A percentile compares a stretch with the other conserved stretches of the same genome.
These are phyloP conservation scores for Salix suchowensis DNA, from an alignment of 345 rosid genomes.

Conservation along the genomic window DNA sequence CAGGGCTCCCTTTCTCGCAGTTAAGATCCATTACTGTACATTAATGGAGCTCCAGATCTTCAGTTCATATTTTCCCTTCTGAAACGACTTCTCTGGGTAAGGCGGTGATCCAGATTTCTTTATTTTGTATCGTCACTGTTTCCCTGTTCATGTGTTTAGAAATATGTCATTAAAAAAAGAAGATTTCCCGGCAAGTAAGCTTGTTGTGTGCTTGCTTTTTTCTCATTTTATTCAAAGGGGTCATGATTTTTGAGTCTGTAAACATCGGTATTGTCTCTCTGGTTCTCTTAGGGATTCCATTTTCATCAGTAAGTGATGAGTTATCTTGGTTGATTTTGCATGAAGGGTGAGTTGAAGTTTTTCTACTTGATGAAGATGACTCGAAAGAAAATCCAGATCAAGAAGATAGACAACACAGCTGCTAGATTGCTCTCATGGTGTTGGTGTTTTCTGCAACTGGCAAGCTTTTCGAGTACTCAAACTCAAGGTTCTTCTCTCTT, in stretches of 20 bases:
- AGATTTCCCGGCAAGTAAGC: no score
- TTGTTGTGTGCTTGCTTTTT: no score
- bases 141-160: no score
- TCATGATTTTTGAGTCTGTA: no score
- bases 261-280: not conserved
- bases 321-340: not conserved
- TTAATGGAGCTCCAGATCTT: no score
- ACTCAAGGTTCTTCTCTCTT: slow-evolving; percentile 27
- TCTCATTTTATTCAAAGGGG: no score
- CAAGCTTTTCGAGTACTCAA: slow-evolving; percentile 36
- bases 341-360: not conserved
- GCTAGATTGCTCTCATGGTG: slow-evolving; percentile 36
- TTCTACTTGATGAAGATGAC: slow-evolving; percentile 20
- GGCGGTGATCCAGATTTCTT: no score
- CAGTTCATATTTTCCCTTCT: no score
- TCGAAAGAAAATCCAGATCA: slow-evolving; percentile 43
- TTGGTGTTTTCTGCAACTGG: slow-evolving; percentile 37
- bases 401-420: slow-evolving; percentile 35
- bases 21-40: not conserved
- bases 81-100: no score
- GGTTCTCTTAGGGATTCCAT: not conserved
- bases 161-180: no score
- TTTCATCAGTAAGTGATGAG: not conserved
- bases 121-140: no score
- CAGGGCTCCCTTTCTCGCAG: not conserved